Base-by-base conservation (phyloP, 2,329 filamentous ascomycete genomes). In the Ceratocystis ficicola region DNA sequence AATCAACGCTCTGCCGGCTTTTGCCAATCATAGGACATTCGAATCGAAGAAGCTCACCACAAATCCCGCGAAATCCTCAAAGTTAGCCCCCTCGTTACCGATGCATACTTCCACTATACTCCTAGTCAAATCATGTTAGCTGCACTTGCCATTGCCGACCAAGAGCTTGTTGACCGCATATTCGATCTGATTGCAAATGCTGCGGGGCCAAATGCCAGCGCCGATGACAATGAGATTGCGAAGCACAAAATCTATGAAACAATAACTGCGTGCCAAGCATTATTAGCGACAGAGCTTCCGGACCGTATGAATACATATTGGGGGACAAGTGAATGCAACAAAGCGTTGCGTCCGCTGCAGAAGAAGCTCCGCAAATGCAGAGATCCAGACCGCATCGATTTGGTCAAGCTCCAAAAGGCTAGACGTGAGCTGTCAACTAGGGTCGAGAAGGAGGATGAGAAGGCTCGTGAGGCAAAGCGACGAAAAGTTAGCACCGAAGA, bases 41-140 rank as follows among this genome's bases (percentile, higher is more conserved):
- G 80, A 30, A 76, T 85, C 36, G 76, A 76, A 62, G 79, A 79
- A 10, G 90, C 90, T 0, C 91, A 95, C 72, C 79, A 79, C n/a
- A 82, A 81, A 64, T 88, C 92, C 0, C 83, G 88, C 52, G 83
- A 86, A 22, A 80, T 90, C 60, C 82, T 95, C 65, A 90, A 90
- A 72, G 87, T 86, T 65, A 88, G 89, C 66, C 89, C 91, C 0
- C 78, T 95, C 63, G 81, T 96, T 68, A 96, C 93, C 30, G 94
- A 99, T 72, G 91, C 85, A n/a, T 97, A 97, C 77, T 96, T 97
- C 76, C 87, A 96, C 75, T 97, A 89, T 76, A 93, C 93, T 0
- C 94, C 94, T 0, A 88, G 89, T 28, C 94, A 99, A 74, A 95
- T 97, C 73, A 92, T 92, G 86, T 81, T 97, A 68, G 87, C 90